Evolutionary conservation across 2,329 filamentous ascomycete species (phyloP).

Genomic region (Pseudocercospora vitis): DNA sequence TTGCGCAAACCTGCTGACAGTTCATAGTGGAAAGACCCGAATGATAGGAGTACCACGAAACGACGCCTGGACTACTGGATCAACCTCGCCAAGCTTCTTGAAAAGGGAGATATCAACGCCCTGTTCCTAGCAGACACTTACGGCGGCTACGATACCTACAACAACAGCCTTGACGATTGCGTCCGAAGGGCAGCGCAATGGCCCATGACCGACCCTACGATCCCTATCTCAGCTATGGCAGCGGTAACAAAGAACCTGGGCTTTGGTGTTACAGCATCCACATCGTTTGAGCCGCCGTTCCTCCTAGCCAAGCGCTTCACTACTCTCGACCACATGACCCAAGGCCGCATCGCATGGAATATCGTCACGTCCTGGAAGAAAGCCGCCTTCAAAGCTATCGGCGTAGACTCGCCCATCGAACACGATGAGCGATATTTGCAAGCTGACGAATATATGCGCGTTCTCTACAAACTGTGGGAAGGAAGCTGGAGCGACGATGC

Average conservation of each 20-base stretch:
- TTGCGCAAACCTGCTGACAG: background rate
- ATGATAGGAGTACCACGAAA: conserved; percentile 62
- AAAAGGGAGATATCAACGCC: conserved; percentile 63
- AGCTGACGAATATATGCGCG: conserved; percentile 62
- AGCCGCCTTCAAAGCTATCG: conserved; percentile 63
- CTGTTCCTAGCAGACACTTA: conserved; percentile 67
- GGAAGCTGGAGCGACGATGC: conserved; percentile 58
- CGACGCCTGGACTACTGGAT: conserved; percentile 63
- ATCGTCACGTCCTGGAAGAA: conserved; percentile 66
- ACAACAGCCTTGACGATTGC: conserved; percentile 42
- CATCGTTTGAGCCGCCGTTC: conserved; percentile 63
- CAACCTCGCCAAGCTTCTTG: conserved; percentile 61
- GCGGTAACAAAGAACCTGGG: conserved; percentile 64
- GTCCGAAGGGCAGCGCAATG: conserved; percentile 64
- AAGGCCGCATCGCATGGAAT: conserved; percentile 65
- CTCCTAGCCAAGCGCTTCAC: conserved; percentile 63
- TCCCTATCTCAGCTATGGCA: conserved; percentile 65
- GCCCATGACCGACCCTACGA: conserved; percentile 64
- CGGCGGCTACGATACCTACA: conserved; percentile 63
- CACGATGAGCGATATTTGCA: conserved; percentile 63
- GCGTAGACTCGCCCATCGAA: conserved; percentile 57
- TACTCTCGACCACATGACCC: conserved; percentile 62
- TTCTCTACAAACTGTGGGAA: conserved; percentile 64
- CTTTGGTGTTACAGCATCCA: conserved; percentile 64
- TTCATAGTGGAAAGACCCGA: conserved; percentile 64